Evolutionary conservation across 768 basidiomycete species (phyloP).

Genomic region (Termitomyces sp.): DNA sequence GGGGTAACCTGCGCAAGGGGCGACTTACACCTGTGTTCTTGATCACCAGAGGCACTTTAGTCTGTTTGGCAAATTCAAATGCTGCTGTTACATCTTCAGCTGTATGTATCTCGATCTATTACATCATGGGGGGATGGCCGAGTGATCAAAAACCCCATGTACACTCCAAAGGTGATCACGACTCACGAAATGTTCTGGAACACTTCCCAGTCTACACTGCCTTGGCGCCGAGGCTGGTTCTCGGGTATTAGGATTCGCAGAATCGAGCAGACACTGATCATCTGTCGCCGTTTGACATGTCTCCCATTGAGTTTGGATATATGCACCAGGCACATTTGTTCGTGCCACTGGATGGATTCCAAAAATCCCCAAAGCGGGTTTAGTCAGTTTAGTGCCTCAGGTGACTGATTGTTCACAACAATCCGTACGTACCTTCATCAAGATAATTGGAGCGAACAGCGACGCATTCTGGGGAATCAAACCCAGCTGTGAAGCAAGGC

Average conservation of each 20-base stretch:
- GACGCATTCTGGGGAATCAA: slow-evolving; percentile 13
- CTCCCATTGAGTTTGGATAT: slow-evolving; percentile 44
- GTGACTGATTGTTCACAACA: background rate
- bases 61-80: slow-evolving; percentile 34
- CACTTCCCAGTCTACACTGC: slow-evolving; percentile 30
- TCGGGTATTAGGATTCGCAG: slow-evolving; percentile 21
- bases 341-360: slow-evolving; percentile 7
- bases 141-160: background rate
- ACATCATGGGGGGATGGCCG: background rate
- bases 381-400: background rate
- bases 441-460: slow-evolving; percentile 13
- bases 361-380: slow-evolving; percentile 1
- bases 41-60: slow-evolving; percentile 35
- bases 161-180: background rate
- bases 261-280: slow-evolving; percentile 44
- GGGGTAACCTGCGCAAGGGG: background rate
- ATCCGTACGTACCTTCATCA: slow-evolving; percentile 14
- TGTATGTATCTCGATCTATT: slow-evolving; percentile 27
- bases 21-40: slow-evolving; percentile 46
- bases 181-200: slow-evolving; percentile 33
- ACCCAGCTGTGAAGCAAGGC: slow-evolving; percentile 15
- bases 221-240: slow-evolving; percentile 18
- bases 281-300: slow-evolving; percentile 40
- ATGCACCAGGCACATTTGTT: slow-evolving; percentile 19
- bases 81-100: slow-evolving; percentile 37